These are phyloP conservation scores for Psilocybe azurescens DNA, from an alignment of 768 basidiomycete genomes.

Conservation along the genomic window DNA sequence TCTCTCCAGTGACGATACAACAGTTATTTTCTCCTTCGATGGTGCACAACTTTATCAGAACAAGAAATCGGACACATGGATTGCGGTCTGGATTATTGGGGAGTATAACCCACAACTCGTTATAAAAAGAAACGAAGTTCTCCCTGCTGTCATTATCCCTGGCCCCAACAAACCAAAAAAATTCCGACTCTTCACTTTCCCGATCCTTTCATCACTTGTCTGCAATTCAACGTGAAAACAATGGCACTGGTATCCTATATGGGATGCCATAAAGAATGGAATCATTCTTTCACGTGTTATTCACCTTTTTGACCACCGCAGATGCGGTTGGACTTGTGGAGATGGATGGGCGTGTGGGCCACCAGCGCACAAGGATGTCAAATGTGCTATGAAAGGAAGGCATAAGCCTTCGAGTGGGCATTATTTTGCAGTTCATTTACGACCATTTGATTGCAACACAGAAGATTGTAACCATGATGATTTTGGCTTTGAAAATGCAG, in stretches of 20 bases:
- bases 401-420: constrained; percentile 30
- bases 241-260: constrained; percentile 23
- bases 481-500: constrained; percentile 10
- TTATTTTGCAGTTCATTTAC: constrained; percentile 37
- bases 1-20: constrained; percentile 36
- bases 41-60: constrained; percentile 48
- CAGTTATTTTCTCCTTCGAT: constrained; percentile 42
- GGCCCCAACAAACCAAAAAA: constrained; percentile 35
- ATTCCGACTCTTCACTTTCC: constrained; percentile 31
- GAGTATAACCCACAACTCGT: constrained; percentile 29
- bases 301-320: constrained; percentile 18
- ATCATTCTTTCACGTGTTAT: constrained; percentile 19
- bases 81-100: constrained; percentile 44
- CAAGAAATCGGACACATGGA: constrained; percentile 49
- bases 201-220: constrained; percentile 35
- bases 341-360: constrained; percentile 33
- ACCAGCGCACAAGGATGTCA: constrained; percentile 38
- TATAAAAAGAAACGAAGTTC: constrained; percentile 30
- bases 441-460: constrained; percentile 18
- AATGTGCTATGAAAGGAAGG: constrained; percentile 33
- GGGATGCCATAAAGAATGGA: constrained; percentile 28
- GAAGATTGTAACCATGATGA: constrained; percentile 31
- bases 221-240: constrained; percentile 26
- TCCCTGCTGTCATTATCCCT: constrained; percentile 32
- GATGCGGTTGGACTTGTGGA: constrained; percentile 33